Evolutionary conservation across 768 basidiomycete species (phyloP), one percentile per base, ranked within the genome.

Genomic region (Cystobasidium tubakii): DNA sequence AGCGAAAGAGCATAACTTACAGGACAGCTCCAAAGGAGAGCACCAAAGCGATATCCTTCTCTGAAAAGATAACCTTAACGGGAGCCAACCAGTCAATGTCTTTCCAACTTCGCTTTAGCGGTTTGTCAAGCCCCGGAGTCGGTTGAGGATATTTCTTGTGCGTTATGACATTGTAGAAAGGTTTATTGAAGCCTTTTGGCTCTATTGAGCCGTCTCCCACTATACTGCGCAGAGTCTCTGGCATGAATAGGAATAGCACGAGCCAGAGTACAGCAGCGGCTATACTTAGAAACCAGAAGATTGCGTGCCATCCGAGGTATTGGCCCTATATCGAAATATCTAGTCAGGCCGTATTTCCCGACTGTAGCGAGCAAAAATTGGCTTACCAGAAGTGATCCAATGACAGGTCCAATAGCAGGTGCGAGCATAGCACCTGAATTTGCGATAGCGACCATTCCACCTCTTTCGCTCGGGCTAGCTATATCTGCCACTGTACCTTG

Each of bases 271-370:
- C 42, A 10, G n/a, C 33, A 31, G 21, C 25, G 15, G 34, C 31
- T 23, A 66, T 63, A 17, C 39, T 53, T 1, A 74, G 34, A 36
- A 74, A 74, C 50, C 42, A 67, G 42, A 74, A 74, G 31, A 74
- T 67, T 19, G 73, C 27, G 29, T 67, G 65, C 73, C 73, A 67
- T 15, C 62, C 62, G 39, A 60, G 62, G 1, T 50, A 33, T 25
- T 65, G 63, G 1, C 36, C 63, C 63, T 65, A 33, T 19, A 25
- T 23, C 36, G 3, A 39, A 34, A 15, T 2, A 36, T 7, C 25
- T 13, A 39, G 15, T 65, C 43, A 65, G 57, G 15, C 57, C 17
- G 4, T 2, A 17, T 13, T 2, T 39, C 25, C 21, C 21, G 4
- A n/a, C 4, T 39, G n/a, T 23, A 23, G 31, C n/a, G n/a, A n/a